A percentile compares a stretch with the other conserved stretches of the same genome.
Conservation (phyloP, 164 flowering plant species). For the Annona cherimola region DNA sequence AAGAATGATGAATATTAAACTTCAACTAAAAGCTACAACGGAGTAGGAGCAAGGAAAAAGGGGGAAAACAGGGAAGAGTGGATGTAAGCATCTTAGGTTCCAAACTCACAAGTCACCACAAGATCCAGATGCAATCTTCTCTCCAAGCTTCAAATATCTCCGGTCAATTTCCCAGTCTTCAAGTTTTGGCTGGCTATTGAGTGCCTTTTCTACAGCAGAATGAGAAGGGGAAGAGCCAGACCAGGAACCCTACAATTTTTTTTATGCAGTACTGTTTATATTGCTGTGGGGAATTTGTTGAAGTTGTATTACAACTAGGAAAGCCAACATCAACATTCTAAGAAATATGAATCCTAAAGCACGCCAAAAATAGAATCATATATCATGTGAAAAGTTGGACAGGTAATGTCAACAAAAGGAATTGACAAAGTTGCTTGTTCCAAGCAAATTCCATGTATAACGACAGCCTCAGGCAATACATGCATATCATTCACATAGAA, state of each 20-base stretch:
- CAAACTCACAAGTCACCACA: slow-evolving; percentile 85
- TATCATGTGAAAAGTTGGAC: no score
- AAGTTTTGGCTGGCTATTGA: slow-evolving; percentile 26
- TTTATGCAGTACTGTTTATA: not conserved
- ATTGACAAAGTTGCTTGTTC: no score
- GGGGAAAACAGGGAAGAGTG: slow-evolving; percentile 8
- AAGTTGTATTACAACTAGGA: not conserved
- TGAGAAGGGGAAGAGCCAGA: slow-evolving; percentile 63
- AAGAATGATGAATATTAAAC: not conserved
- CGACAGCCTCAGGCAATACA: no score
- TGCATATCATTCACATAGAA: no score
- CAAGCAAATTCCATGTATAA: no score
- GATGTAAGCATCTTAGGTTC: not conserved
- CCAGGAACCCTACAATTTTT: slow-evolving; percentile 62
- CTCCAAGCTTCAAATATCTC: slow-evolving; percentile 63
- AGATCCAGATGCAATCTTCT: slow-evolving; percentile 84
- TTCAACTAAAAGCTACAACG: no score
- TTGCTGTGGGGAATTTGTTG: not conserved
- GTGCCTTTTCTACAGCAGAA: slow-evolving; percentile 42
- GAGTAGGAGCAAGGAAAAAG: slow-evolving; percentile 5
- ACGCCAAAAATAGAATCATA: no score
- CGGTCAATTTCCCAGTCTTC: slow-evolving; percentile 77
- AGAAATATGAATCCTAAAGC: no score
- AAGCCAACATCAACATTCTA: not conserved
- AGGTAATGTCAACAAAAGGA: no score